Evolutionary conservation across 805 yeast species (phyloP).

Genomic region (Candida argentea): DNA sequence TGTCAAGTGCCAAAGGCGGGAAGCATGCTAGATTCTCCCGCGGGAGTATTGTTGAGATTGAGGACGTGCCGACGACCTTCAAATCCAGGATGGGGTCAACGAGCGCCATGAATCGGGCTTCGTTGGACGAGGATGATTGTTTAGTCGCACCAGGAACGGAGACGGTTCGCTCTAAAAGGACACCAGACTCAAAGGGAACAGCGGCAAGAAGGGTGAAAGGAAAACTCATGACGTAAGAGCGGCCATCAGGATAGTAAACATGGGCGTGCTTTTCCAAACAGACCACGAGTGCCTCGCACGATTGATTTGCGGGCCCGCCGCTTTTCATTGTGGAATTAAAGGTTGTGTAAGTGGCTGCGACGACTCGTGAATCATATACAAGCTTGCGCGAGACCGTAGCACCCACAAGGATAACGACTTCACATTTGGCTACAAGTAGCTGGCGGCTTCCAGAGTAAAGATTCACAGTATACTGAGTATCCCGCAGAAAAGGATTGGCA

Average conservation of each 20-base stretch:
- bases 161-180: slow-evolving; percentile 46
- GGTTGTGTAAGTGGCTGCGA: slow-evolving; percentile 51
- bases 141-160: slow-evolving; percentile 9
- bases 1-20: slow-evolving; percentile 32
- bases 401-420: slow-evolving; percentile 44
- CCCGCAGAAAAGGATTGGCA: too few species aligned
- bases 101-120: slow-evolving; percentile 48
- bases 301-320: neutral
- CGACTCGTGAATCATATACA: slow-evolving; percentile 39
- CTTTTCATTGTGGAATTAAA: slow-evolving; percentile 22
- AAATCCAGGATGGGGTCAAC: slow-evolving; percentile 68
- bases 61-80: slow-evolving; percentile 61
- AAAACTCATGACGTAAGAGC: slow-evolving; percentile 48
- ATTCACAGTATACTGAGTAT: slow-evolving; percentile 10
- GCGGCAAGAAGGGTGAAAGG: slow-evolving; percentile 60
- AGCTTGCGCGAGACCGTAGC: slow-evolving; percentile 36
- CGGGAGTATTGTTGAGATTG: slow-evolving; percentile 53
- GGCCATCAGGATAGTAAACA: slow-evolving; percentile 53
- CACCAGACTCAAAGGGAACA: slow-evolving; percentile 57
- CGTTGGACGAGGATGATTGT: slow-evolving; percentile 10
- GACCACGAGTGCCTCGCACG: slow-evolving; percentile 44
- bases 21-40: slow-evolving; percentile 48
- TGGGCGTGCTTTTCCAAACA: slow-evolving; percentile 51
- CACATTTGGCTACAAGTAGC: slow-evolving; percentile 24
- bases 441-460: slow-evolving; percentile 18